Conservation (phyloP, 768 basidiomycete species). For the Kwoniella sp. region DNA sequence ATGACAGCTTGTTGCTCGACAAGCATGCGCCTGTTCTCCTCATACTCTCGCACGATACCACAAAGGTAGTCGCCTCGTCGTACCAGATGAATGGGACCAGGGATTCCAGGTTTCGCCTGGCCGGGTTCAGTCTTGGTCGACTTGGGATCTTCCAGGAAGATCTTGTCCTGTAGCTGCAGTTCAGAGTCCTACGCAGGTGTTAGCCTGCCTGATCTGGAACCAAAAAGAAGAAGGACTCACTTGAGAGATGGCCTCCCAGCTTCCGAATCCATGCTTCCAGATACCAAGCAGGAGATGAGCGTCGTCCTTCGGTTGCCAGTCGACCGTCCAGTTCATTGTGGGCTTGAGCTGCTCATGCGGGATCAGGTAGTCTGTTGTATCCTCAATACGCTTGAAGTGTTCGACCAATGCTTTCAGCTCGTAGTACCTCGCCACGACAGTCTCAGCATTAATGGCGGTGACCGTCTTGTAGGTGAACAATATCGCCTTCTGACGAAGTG, state of each 20-base stretch:
- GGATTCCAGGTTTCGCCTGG: slow-evolving; percentile 58
- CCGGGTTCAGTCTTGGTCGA: slow-evolving; percentile 57
- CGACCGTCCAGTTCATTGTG: slow-evolving; percentile 92
- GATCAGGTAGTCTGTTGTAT: slow-evolving; percentile 76
- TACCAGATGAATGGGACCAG: slow-evolving; percentile 96
- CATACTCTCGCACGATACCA: slow-evolving; percentile 46
- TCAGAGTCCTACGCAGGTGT: slow-evolving; percentile 59
- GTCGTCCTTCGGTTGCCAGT: slow-evolving; percentile 89
- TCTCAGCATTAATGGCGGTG: slow-evolving; percentile 94
- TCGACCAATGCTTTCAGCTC: slow-evolving; percentile 84
- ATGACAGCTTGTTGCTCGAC: slow-evolving; percentile 41
- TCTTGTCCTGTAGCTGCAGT: slow-evolving; percentile 81
- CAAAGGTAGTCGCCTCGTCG: slow-evolving; percentile 88
- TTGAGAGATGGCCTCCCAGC: slow-evolving; percentile 88
- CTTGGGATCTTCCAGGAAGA: slow-evolving; percentile 96
- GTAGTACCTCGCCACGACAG: slow-evolving; percentile 79
- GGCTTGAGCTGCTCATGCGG: slow-evolving; percentile 91
- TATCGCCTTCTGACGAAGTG: slow-evolving; percentile 95
- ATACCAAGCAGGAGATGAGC: slow-evolving; percentile 92
- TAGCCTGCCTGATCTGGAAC: neutral
- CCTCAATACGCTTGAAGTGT: slow-evolving; percentile 67
- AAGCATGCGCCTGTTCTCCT: slow-evolving; percentile 42
- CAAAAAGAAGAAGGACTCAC: slow-evolving; percentile 17
- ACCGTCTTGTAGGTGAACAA: slow-evolving; percentile 85
- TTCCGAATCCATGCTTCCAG: slow-evolving; percentile 87